Evolutionary conservation across 495 filamentous ascomycete genomes (phyloP), one percentile per base, ranked within the genome.

Genomic region (Ramalina peruviana): DNA sequence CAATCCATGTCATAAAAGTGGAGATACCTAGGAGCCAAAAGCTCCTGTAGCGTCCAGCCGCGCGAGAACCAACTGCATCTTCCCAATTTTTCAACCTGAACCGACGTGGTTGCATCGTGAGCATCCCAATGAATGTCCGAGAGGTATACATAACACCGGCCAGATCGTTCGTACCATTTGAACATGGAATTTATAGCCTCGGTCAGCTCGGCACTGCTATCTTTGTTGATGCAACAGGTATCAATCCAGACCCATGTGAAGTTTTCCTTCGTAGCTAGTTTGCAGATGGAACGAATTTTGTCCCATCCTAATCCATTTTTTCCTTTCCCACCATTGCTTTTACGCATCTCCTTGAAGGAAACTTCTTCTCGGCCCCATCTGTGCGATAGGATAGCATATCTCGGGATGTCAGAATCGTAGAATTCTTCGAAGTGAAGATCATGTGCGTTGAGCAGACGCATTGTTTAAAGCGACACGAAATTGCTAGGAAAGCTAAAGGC

Each of bases 151-250:
- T 64, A 68, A 46, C 68, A 69, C 5, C 65, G 48, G 0, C 1
- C 7, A 1, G 62, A 51, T 4, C 55, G 43, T 2, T 39, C 43
- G 43, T 69, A 72, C 67, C 65, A 69, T 16, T 42, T 6, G 17
- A 42, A 19, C 21, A 17, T 17, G 6, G 12, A 54, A 44, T 36
- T 52, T 66, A 64, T 67, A 12, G 68, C 61, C 53, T 71, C 68
- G 7, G 51, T 58, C 0, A 72, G 62, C 43, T 72, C 68, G 0
- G 62, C 61, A 3, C 60, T 67, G 49, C 60, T 66, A 10, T 42
- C 43, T 48, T 72, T 71, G 54, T 72, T 46, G 46, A 67, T 70
- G 39, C 68, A 70, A 48, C 65, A 69, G 2, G 68, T 72, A 53
- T 72, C 68, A 3, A 72, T 52, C 68, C 68, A 72, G 1, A 58